These are phyloP conservation scores for Dacryopinax spathularia DNA, from an alignment of 768 basidiomycete species.

Conservation along the genomic window DNA sequence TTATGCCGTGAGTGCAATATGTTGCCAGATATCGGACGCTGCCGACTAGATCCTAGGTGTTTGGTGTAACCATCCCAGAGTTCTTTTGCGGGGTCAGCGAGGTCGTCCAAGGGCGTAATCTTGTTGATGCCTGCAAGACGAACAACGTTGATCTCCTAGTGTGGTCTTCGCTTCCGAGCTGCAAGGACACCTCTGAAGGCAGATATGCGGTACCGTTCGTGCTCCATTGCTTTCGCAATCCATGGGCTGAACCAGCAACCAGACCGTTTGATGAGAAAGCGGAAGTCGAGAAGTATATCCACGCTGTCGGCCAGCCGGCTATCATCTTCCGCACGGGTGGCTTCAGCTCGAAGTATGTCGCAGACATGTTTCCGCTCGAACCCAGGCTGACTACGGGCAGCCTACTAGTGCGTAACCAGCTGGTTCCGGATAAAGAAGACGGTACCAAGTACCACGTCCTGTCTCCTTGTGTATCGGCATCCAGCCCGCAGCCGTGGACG, in stretches of 20 bases:
- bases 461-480: not conserved
- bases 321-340: not conserved
- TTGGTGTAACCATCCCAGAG: not conserved
- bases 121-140: not conserved
- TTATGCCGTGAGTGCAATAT: not conserved
- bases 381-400: too few relatives aligned
- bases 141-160: not conserved
- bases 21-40: not conserved
- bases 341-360: not conserved
- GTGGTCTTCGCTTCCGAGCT: not conserved
- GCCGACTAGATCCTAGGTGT: not conserved
- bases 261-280: not conserved
- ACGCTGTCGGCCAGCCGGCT: not conserved
- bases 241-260: not conserved
- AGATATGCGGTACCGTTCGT: not conserved
- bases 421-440: not conserved
- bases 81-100: not conserved
- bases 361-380: not conserved
- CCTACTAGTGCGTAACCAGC: not conserved
- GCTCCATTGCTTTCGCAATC: not conserved
- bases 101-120: not conserved
- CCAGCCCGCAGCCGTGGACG: not conserved
- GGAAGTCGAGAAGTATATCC: not conserved
- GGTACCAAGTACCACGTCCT: not conserved
- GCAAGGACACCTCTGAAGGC: not conserved